A percentile compares a stretch with the other conserved stretches of the same genome.
These are phyloP conservation scores for Allantophomopsis cytisporea DNA, from an alignment of 2,329 filamentous ascomycete genomes.

Conservation along the genomic window DNA sequence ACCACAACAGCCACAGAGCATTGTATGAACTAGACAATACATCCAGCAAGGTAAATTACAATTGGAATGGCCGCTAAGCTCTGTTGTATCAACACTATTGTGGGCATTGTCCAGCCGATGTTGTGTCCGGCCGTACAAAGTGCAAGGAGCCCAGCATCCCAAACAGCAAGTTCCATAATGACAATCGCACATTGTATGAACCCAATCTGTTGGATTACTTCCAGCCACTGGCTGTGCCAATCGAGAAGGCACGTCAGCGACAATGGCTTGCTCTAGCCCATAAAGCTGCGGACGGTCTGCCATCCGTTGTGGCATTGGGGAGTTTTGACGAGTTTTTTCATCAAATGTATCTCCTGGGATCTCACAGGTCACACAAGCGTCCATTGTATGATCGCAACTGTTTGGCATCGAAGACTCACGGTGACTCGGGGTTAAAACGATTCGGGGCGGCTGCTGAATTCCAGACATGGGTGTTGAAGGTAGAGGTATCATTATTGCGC, in stretches of 20 bases:
- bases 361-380: too few relatives aligned
- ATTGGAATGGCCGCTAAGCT: conserved; percentile 20
- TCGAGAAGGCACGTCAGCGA: too few relatives aligned
- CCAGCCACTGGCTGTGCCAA: conserved; percentile 18
- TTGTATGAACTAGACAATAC: conserved; percentile 15
- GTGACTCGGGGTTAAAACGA: too few relatives aligned
- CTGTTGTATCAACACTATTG: conserved; percentile 22
- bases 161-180: conserved; percentile 22
- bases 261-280: too few relatives aligned
- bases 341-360: too few relatives aligned
- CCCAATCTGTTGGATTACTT: conserved; percentile 12
- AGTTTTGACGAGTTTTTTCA: too few relatives aligned
- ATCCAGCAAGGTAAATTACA: conserved; percentile 25
- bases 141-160: conserved; percentile 26
- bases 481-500: too few relatives aligned
- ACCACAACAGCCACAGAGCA: conserved; percentile 2
- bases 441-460: too few relatives aligned
- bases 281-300: conserved; percentile 9
- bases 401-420: too few relatives aligned
- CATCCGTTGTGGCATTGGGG: neutral
- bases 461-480: too few relatives aligned
- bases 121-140: conserved; percentile 26
- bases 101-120: conserved; percentile 24
- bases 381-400: too few relatives aligned
- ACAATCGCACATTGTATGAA: conserved; percentile 21